phyloP scores from a whole-genome alignment of 768 basidiomycete genomes.

The Amanita polypyramis region DNA sequence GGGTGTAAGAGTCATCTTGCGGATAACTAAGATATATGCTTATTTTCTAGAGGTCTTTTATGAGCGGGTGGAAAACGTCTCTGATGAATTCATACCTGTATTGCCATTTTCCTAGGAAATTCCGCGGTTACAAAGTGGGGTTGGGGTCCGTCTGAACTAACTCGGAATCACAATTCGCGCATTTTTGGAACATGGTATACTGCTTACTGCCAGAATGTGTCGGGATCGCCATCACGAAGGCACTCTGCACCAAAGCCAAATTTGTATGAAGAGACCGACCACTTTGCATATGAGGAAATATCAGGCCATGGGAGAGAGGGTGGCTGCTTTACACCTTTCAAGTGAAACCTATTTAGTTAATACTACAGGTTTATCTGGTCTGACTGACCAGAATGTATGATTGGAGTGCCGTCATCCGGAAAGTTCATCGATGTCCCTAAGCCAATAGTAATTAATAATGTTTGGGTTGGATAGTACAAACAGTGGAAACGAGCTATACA shows the following conservation, averaged over 20 bases:
- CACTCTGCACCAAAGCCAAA: slow-evolving; percentile 95
- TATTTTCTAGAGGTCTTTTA: slow-evolving; percentile 63
- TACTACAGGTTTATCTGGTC: not conserved
- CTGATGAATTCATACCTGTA: slow-evolving; percentile 49
- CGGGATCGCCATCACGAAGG: slow-evolving; percentile 76
- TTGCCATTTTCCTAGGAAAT: slow-evolving; percentile 81
- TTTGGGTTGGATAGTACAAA: no score
- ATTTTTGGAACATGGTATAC: not conserved
- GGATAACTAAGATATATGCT: slow-evolving; percentile 73
- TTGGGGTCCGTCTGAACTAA: slow-evolving; percentile 88
- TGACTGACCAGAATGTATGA: slow-evolving; percentile 27
- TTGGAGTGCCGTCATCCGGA: slow-evolving; percentile 20
- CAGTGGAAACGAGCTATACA: no score
- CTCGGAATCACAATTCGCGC: not conserved
- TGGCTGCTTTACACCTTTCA: slow-evolving; percentile 13
- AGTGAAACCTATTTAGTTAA: not conserved
- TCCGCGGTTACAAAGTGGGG: slow-evolving; percentile 94
- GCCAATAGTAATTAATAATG: no score
- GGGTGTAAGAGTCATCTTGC: slow-evolving; percentile 95
- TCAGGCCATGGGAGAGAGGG: slow-evolving; percentile 65
- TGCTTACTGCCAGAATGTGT: slow-evolving; percentile 97
- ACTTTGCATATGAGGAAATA: slow-evolving; percentile 82
- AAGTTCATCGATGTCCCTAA: slow-evolving; percentile 14
- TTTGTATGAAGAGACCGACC: slow-evolving; percentile 95
- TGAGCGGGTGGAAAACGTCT: not conserved